Evolutionary conservation across 495 filamentous ascomycete species (phyloP), one percentile per base, ranked within the genome.

Genomic region (Oleoguttula mirabilis): DNA sequence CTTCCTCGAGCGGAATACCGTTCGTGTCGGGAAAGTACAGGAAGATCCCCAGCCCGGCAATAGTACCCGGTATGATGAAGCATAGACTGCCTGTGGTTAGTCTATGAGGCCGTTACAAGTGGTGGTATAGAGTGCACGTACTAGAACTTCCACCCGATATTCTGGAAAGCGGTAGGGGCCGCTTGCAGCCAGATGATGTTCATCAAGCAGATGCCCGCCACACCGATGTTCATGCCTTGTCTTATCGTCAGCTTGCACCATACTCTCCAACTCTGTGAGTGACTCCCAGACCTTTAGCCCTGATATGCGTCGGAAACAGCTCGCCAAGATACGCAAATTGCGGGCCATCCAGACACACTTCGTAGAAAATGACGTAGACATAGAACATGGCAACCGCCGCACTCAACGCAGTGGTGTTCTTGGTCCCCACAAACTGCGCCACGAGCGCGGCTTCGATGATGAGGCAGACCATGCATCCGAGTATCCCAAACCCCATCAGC

Each of bases 351-450:
- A 59, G 43, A 17, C 32, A 52, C 16, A 57, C 28, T 1, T 40
- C 47, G 40, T 58, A 49, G 17, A 52, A 41, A 43, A 65, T 44
- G 36, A 55, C n/a, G 57, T 57, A 32, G 51, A 57, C 32, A 58
- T 56, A 41, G 52, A 50, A 39, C 38, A 58, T 34, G 43, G 50
- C 53, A 41, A 55, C 25, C 37, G 50, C 19, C 62, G 64, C 49
- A 2, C 16, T 16, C 15, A 45, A 16, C 14, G 41, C 47, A 7
- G 33, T 14, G 11, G 14, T 24, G 25, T 44, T 45, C 20, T 7
- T 34, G 12, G 28, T 21, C 2, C 12, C 35, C 14, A 36, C 27
- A 31, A 31, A 50, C 1, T 37, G 45, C 12, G 47, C 47, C 12
- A 57, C 42, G 2, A 62, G 44, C 3, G 57, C 57, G 4, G 57